These are phyloP conservation scores for Boletus rex-veris DNA, from an alignment of 768 basidiomycete species.

Conservation along the genomic window DNA sequence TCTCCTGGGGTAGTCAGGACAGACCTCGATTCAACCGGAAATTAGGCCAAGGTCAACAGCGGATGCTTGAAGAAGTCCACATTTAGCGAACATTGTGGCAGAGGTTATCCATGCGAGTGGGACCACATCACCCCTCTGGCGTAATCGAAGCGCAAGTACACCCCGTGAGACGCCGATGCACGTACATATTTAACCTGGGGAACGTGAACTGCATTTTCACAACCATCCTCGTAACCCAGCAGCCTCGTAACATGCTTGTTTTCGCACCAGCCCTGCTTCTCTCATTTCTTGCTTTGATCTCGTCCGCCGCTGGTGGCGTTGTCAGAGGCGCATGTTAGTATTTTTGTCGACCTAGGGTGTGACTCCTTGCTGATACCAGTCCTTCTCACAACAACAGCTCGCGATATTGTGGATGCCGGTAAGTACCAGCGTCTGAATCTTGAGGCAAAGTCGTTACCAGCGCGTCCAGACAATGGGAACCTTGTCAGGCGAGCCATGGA, in stretches of 20 bases:
- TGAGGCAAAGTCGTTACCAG: not conserved
- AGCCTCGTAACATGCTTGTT: slow-evolving; percentile 8
- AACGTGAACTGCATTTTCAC: not conserved
- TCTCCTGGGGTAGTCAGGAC: not conserved
- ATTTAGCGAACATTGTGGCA: not conserved
- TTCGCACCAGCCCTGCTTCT: slow-evolving; percentile 9
- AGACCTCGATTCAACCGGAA: not conserved
- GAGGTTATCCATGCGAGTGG: not conserved
- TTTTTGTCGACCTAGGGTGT: not conserved
- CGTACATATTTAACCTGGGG: slow-evolving; percentile 10
- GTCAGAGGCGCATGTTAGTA: slow-evolving; percentile 9
- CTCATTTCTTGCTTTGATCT: slow-evolving; percentile 10
- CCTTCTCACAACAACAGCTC: not conserved
- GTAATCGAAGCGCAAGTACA: not conserved
- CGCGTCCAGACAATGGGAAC: not conserved
- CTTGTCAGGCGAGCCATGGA: not conserved
- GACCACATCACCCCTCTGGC: not conserved
- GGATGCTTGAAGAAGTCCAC: not conserved
- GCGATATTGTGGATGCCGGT: not conserved
- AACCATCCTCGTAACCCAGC: not conserved
- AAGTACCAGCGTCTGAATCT: not conserved
- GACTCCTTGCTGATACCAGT: not conserved
- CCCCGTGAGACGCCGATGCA: not conserved
- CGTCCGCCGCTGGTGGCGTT: slow-evolving; percentile 4
- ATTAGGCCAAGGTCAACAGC: not conserved